Evolutionary conservation across 768 basidiomycete genomes (phyloP).

Genomic region (Clitopilus passeckerianus): DNA sequence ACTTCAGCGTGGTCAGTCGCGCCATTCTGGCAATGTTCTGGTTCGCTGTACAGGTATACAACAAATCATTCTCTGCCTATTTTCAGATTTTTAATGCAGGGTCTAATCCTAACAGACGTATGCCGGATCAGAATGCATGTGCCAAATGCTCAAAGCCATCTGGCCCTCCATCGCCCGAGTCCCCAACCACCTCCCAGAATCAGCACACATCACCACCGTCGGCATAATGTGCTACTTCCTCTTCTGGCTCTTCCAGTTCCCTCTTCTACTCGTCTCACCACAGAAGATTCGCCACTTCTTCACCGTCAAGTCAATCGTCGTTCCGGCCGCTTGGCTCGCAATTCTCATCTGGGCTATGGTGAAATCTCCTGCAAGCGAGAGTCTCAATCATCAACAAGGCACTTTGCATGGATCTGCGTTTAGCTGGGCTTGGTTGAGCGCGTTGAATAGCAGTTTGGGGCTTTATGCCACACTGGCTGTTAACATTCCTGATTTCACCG

Average conservation of each 20-base stretch:
- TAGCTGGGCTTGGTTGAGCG: constrained; percentile 77
- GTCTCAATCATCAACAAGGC: constrained; percentile 51
- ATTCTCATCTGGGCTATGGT: constrained; percentile 81
- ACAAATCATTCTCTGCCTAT: not conserved
- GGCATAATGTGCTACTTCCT: constrained; percentile 74
- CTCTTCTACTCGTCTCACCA: constrained; percentile 72
- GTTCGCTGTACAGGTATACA: constrained; percentile 64
- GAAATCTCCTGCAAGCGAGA: constrained; percentile 55
- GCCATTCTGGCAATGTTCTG: constrained; percentile 77
- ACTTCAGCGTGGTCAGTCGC: constrained; percentile 78
- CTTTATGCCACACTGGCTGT: constrained; percentile 69
- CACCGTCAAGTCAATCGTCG: constrained; percentile 59
- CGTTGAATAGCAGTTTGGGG: constrained; percentile 73
- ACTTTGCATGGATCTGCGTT: constrained; percentile 46
- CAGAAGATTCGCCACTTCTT: constrained; percentile 77
- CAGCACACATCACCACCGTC: constrained; percentile 58
- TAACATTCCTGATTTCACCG: constrained; percentile 85
- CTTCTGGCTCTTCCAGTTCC: constrained; percentile 75
- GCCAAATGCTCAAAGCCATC: constrained; percentile 81
- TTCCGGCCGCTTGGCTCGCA: constrained; percentile 60
- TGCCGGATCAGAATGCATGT: constrained; percentile 68
- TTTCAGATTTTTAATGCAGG: no score
- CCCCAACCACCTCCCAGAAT: constrained; percentile 56
- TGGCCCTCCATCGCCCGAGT: constrained; percentile 69
- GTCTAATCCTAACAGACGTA: constrained; percentile 29